Conservation (phyloP, 805 yeast species). For the Saccharomycopsis babjevae region DNA sequence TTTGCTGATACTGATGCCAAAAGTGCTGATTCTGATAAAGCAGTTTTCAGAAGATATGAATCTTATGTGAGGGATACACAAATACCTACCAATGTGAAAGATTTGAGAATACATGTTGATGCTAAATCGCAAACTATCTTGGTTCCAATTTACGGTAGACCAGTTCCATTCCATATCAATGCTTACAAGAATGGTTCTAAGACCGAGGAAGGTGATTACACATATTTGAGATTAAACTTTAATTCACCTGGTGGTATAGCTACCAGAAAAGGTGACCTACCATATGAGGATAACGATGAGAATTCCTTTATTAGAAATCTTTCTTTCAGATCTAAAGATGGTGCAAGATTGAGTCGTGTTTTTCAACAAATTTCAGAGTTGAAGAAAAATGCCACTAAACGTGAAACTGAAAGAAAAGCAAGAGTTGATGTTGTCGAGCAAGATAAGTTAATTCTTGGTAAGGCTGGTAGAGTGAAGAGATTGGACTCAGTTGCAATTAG, state of each 20-base stretch:
- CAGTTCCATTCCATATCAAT: conserved; percentile 95
- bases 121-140: conserved; percentile 79
- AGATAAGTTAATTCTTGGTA: conserved; percentile 73
- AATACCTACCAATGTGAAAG: conserved; percentile 74
- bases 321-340: conserved; percentile 81
- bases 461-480: conserved; percentile 75
- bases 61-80: conserved; percentile 90
- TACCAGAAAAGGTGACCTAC: conserved; percentile 66
- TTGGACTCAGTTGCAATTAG: conserved; percentile 83
- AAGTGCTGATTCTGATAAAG: conserved; percentile 41
- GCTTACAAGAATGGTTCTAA: conserved; percentile 90
- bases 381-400: conserved; percentile 82
- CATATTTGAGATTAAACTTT: conserved; percentile 82
- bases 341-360: conserved; percentile 83
- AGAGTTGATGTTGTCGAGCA: conserved; percentile 92
- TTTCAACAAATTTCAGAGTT: conserved; percentile 83
- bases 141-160: conserved; percentile 87
- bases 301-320: conserved; percentile 80
- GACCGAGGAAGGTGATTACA: conserved; percentile 92
- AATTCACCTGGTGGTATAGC: conserved; percentile 82
- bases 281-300: conserved; percentile 82
- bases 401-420: conserved; percentile 84
- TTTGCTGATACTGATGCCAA: conserved; percentile 72
- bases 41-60: conserved; percentile 85
- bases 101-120: conserved; percentile 80